Percentiles rank a stretch among this genome's conserved stretches.
These are phyloP conservation scores for Fusarium chlamydosporum DNA, from an alignment of 2,329 filamentous ascomycete genomes.

Conservation along the genomic window DNA sequence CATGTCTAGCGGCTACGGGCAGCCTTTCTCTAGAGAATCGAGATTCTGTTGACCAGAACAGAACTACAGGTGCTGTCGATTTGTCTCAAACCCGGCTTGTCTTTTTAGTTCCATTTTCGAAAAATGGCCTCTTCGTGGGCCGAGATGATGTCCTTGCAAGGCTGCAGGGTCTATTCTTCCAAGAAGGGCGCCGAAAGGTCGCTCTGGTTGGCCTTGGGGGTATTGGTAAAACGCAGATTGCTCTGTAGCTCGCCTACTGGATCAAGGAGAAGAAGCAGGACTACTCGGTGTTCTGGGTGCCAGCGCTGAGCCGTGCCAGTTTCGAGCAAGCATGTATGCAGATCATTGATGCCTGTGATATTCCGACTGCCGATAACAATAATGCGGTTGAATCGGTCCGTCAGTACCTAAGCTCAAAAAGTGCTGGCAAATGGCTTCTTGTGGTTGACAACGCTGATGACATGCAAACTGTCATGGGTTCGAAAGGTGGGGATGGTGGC, in stretches of 20 bases:
- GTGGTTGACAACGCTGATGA: constrained; percentile 49
- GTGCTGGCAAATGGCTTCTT: constrained; percentile 46
- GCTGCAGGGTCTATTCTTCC: neutral
- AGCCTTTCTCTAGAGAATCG: neutral
- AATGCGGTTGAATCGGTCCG: constrained; percentile 8
- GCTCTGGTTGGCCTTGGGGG: constrained; percentile 17
- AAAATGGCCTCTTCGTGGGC: neutral
- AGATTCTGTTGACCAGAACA: neutral
- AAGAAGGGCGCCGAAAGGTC: too few relatives aligned
- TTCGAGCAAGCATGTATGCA: constrained; percentile 21
- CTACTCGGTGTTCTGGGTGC: constrained; percentile 29
- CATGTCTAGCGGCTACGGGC: neutral
- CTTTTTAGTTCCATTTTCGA: neutral
- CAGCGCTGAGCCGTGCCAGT: constrained; percentile 18
- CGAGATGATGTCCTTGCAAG: neutral
- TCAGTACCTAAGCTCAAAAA: constrained; percentile 35
- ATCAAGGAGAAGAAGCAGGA: constrained; percentile 11
- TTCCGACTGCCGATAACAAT: neutral
- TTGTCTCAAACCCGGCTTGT: neutral
- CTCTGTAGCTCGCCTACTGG: constrained; percentile 26
- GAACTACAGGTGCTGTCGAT: fast-evolving
- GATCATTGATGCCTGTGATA: neutral
- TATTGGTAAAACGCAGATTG: constrained; percentile 36
- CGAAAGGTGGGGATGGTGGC: neutral
- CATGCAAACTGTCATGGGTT: constrained; percentile 1